These are phyloP conservation scores for Talaromyces amestolkiae DNA, from an alignment of 2,329 filamentous ascomycete species.

Conservation along the genomic window DNA sequence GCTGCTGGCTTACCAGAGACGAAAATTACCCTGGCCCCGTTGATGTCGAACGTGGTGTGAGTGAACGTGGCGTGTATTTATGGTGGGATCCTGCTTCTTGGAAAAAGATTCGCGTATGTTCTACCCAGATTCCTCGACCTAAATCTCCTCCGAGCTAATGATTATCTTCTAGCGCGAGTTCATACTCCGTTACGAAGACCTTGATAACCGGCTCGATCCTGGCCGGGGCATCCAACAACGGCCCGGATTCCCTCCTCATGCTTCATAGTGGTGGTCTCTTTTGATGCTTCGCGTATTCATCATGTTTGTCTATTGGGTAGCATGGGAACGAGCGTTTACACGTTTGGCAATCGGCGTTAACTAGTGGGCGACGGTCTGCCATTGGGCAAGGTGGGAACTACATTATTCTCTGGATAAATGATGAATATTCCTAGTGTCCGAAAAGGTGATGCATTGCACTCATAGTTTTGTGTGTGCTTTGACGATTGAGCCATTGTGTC, in stretches of 20 bases:
- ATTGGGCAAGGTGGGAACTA: slow-evolving; percentile 17
- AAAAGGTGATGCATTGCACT: slow-evolving; percentile 10
- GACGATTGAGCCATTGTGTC: not conserved
- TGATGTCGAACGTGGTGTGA: slow-evolving; percentile 48
- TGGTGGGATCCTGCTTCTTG: slow-evolving; percentile 51
- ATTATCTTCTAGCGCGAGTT: slow-evolving; percentile 42
- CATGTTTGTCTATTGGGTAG: slow-evolving; percentile 19
- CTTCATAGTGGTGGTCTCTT: slow-evolving; percentile 30
- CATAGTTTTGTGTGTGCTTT: not conserved
- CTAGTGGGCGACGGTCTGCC: slow-evolving; percentile 16
- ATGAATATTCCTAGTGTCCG: slow-evolving; percentile 7
- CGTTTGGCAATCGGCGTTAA: slow-evolving; percentile 15
- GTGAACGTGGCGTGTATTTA: slow-evolving; percentile 52
- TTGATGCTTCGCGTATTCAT: slow-evolving; percentile 17
- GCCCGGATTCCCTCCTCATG: slow-evolving; percentile 36
- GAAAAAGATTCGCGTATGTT: slow-evolving; percentile 49
- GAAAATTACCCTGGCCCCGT: slow-evolving; percentile 48
- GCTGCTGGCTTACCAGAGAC: slow-evolving; percentile 52
- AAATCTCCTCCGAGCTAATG: slow-evolving; percentile 12
- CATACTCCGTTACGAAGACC: slow-evolving; percentile 49
- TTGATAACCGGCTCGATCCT: slow-evolving; percentile 48
- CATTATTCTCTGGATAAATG: slow-evolving; percentile 16
- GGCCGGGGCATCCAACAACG: slow-evolving; percentile 35
- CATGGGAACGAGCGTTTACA: slow-evolving; percentile 17
- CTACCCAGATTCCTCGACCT: not conserved